A percentile compares a stretch with the other conserved stretches of the same genome.
phyloP scores from a whole-genome alignment of 139 green algal genomes.

The Zygnema cylindricum region DNA sequence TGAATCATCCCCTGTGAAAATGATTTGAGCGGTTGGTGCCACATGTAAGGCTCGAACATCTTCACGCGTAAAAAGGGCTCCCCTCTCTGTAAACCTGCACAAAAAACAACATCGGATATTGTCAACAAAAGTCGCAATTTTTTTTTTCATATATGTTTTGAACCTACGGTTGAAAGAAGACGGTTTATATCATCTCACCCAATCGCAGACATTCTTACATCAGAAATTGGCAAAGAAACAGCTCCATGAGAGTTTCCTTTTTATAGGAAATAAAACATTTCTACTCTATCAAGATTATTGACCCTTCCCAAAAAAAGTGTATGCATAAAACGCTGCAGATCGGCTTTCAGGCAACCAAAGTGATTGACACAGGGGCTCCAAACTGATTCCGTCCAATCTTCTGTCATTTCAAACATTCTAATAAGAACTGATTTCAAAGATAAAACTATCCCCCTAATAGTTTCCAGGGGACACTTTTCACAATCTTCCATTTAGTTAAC shows the following conservation, averaged over 20 bases:
- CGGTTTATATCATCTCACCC: too few relatives aligned
- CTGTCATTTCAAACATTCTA: too few relatives aligned
- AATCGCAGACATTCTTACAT: too few relatives aligned
- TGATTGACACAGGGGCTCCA: not conserved
- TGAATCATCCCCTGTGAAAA: conserved; percentile 69
- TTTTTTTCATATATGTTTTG: too few relatives aligned
- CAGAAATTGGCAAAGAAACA: too few relatives aligned
- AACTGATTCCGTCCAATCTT: not conserved
- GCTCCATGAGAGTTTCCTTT: too few relatives aligned
- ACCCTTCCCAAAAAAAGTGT: not conserved
- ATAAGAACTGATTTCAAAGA: not conserved
- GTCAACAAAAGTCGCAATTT: too few relatives aligned
- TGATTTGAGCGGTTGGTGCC: conserved; percentile 48
- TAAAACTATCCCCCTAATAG: not conserved
- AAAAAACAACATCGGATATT: too few relatives aligned
- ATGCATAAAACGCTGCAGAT: not conserved
- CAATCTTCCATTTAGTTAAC: not conserved
- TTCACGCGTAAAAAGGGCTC: conserved; percentile 62
- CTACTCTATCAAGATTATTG: not conserved
- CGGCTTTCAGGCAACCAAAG: not conserved
- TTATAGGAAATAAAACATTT: too few relatives aligned
- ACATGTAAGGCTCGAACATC: conserved; percentile 68
- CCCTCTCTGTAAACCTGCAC: conserved; percentile 69
- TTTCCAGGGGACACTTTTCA: not conserved
- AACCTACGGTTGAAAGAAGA: too few relatives aligned